Conservation (phyloP, 2,329 filamentous ascomycete genomes). For the Cladosporium colombiae region DNA sequence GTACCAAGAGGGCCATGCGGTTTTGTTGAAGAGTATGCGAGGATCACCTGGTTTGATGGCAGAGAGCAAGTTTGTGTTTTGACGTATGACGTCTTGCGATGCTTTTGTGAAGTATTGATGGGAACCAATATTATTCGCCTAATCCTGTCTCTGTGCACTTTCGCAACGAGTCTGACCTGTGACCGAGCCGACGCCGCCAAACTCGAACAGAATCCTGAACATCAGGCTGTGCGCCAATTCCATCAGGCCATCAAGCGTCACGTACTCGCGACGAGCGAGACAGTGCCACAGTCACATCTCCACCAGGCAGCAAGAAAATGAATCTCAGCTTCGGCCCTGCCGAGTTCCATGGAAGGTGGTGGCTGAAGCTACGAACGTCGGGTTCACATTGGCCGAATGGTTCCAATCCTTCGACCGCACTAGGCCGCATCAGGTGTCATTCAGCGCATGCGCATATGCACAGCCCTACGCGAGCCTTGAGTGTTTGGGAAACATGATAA, state of each 20-base stretch:
- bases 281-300: background rate
- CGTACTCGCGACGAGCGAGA: background rate
- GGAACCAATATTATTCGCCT: background rate
- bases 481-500: background rate
- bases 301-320: background rate
- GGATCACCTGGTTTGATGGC: background rate
- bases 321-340: background rate
- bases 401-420: background rate
- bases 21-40: background rate
- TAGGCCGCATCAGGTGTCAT: background rate
- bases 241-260: background rate
- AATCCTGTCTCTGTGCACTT: background rate
- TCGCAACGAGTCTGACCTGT: background rate
- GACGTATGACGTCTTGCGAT: background rate
- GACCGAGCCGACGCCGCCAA: background rate
- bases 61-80: background rate
- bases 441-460: constrained; percentile 1
- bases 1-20: background rate
- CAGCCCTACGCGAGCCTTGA: background rate
- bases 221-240: background rate
- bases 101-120: background rate
- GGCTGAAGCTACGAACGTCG: background rate
- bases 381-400: background rate
- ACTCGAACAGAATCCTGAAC: background rate
- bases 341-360: background rate